Evolutionary conservation across 2,329 filamentous ascomycete genomes (phyloP).

Genomic region (Penicillium sp.): DNA sequence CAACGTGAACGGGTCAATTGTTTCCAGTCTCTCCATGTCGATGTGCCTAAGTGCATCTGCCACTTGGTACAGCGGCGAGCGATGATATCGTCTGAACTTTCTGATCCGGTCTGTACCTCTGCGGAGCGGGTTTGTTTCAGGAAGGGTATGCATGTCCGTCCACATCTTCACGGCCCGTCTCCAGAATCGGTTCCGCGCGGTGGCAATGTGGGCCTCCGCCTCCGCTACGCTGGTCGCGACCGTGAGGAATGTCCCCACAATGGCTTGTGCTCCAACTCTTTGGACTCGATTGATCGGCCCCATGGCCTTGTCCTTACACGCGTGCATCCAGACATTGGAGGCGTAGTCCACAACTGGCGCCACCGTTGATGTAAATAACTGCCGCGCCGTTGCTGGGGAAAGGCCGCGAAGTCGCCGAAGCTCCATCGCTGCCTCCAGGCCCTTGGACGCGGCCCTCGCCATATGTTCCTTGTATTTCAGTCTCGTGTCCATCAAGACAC

Average conservation of each 20-base stretch:
- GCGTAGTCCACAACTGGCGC: conserved; percentile 29
- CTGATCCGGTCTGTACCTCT: conserved; percentile 16
- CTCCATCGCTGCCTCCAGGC: conserved; percentile 22
- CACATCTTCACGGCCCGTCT: conserved; percentile 20
- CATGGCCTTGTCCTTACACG: conserved; percentile 15
- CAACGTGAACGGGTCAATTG: background rate
- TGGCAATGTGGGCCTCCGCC: conserved; percentile 24
- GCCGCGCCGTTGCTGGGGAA: conserved; percentile 18
- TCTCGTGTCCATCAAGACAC: conserved; percentile 26
- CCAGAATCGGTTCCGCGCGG: conserved; percentile 18
- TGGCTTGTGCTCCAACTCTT: conserved; percentile 26
- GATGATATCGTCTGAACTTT: background rate
- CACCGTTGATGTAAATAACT: conserved; percentile 26
- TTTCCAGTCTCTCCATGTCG: background rate
- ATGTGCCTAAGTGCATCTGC: background rate
- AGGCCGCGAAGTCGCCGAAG: conserved; percentile 14
- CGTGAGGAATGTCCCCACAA: conserved; percentile 26
- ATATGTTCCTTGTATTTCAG: conserved; percentile 28
- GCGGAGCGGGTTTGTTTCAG: conserved; percentile 16
- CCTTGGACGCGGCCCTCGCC: conserved; percentile 23
- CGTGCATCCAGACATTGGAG: conserved; percentile 21
- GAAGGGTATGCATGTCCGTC: conserved; percentile 17
- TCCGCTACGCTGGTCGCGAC: conserved; percentile 25
- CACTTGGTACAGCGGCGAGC: background rate
- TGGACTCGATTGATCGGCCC: conserved; percentile 24